Evolutionary conservation across 306 rosid genomes (phyloP), one percentile per base, ranked within the genome.

Genomic region (Dalbergia oliveri): DNA sequence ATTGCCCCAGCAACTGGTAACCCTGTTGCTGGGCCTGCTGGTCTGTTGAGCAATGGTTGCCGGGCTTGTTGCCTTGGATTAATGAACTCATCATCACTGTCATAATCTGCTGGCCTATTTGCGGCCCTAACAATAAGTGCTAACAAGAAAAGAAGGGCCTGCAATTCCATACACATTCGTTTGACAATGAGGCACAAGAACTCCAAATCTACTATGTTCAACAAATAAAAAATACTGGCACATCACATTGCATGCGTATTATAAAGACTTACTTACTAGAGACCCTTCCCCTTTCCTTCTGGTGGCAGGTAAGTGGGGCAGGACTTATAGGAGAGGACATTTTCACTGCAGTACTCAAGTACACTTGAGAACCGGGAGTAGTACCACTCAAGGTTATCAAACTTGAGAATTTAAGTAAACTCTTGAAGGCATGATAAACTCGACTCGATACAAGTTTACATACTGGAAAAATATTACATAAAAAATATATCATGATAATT

Each of bases 71-170:
- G 97, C 87, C 97, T 92, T 72, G 90, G 84, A 78, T 87, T 89
- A 73, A 89, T 73, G 82, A 78, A 76, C 88, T 96, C 99, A 47
- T 96, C 99, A 73, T 96, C 98, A 73, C 99, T 96, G 86, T 96
- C 99, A 71, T 91, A 91, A 8, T 93, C 97, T 43, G 71, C 84
- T 51, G 97, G 94, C 79, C 78, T 89, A 87, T 90, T 93, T 69
- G 94, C 90, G 18, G 98, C 93, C 87, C 91, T 90, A 72, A 93
- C 98, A 62, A 90, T 61, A 49, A 96, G 93, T 39, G 97, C 93
- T 71, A 76, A 81, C 88, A 94, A 80, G 96, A 94, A 94, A 65
- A 94, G 90, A 74, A 73, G 87, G 54, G 90, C 99, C 99, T 96
- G 90, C 75, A 84, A 90, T 66, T 53, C 70, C 82, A 80, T 47